These are phyloP conservation scores for Plasmodium fragile DNA, from an alignment of 169 alveolate genomes.

Conservation along the genomic window DNA sequence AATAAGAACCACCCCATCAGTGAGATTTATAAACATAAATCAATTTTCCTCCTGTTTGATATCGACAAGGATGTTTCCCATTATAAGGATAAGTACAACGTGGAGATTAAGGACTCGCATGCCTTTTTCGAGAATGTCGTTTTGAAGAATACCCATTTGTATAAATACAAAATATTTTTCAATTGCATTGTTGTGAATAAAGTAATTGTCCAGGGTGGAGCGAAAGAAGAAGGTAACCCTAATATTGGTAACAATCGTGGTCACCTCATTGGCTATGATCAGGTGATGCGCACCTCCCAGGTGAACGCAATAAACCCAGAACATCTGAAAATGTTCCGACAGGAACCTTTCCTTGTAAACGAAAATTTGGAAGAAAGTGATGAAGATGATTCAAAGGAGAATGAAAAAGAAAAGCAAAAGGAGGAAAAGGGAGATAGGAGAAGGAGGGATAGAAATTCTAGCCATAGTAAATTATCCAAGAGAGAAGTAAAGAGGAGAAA, in stretches of 20 bases:
- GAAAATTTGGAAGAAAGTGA: conserved; percentile 32
- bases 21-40: not conserved
- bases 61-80: not conserved
- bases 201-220: not conserved
- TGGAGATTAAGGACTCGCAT: conserved; percentile 27
- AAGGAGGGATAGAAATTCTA: not conserved
- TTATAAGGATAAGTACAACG: conserved; percentile 21
- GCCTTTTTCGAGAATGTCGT: conserved; percentile 59
- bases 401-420: not conserved
- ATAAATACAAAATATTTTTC: conserved; percentile 36
- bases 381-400: not conserved
- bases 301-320: not conserved
- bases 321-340: conserved; percentile 39
- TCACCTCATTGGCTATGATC: not conserved
- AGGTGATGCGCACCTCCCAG: not conserved
- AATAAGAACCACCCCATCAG: not conserved
- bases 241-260: not conserved
- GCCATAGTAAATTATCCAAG: conserved; percentile 7
- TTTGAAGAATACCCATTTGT: conserved; percentile 38
- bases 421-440: conserved; percentile 18
- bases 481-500: conserved; percentile 26
- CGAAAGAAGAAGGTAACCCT: not conserved
- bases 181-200: conserved; percentile 61
- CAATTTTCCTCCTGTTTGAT: conserved; percentile 40
- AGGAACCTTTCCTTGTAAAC: conserved; percentile 33